Percentiles rank a stretch among this genome's conserved stretches.
Conservation (phyloP, 208 protist species). For the Acanthamoeba divionensis region DNA sequence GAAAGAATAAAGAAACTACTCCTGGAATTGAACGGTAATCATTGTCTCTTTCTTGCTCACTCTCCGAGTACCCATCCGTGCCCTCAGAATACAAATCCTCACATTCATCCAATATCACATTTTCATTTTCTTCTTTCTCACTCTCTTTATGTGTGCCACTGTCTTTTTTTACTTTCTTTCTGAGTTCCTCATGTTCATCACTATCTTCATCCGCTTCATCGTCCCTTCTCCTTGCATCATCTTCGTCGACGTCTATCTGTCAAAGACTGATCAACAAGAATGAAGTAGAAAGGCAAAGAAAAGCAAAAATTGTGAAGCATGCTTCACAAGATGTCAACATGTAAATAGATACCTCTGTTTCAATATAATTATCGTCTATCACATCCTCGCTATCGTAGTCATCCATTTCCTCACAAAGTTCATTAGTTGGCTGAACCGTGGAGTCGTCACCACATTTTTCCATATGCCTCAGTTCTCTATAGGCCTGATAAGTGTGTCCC, state of each 20-base stretch:
- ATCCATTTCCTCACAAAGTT: too few species aligned
- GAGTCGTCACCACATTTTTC: too few species aligned
- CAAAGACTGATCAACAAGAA: too few species aligned
- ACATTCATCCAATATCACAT: not conserved
- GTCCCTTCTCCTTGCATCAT: not conserved
- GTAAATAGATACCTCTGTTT: not conserved
- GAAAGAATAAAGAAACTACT: conserved; percentile 7
- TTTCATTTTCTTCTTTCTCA: not conserved
- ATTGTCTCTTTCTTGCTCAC: not conserved
- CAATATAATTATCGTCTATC: conserved; percentile 2
- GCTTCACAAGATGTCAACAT: too few species aligned
- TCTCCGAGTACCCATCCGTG: not conserved
- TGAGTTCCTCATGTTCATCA: not conserved
- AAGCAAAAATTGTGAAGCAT: too few species aligned
- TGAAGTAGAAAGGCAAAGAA: too few species aligned
- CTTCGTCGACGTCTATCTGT: too few species aligned
- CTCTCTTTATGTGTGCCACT: not conserved
- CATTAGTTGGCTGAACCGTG: too few species aligned
- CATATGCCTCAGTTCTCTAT: not conserved
- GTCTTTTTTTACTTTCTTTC: not conserved
- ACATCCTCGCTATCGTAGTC: not conserved
- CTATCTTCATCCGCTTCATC: not conserved
- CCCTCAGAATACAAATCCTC: not conserved
- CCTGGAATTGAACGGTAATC: too few species aligned
- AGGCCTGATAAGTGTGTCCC: not conserved